Base-by-base conservation (phyloP, 306 rosid genomes). In the Malus sylvestris region DNA sequence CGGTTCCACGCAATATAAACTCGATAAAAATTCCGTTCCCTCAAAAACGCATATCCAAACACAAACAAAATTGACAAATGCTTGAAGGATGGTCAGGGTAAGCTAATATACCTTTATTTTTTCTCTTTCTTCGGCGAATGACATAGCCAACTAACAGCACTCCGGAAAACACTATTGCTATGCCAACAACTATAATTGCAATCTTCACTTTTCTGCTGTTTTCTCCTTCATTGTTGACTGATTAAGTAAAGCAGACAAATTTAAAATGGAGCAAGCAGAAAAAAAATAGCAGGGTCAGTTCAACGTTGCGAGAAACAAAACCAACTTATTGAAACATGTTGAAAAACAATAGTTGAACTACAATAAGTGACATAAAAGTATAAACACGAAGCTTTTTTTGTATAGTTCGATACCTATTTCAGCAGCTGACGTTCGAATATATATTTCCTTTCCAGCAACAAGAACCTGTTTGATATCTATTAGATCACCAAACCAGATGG, bases 401-500 rank as follows among this genome's bases (percentile, higher is more conserved):
- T 46, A 4, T 14, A 13, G 52, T 14, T 46, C 52, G 16, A 42
- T 73, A 66, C 90, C 87, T 69, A 66, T 33, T 12, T 79, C 86
- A 1, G 86, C 81, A 68, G 14, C 42, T 14, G 74, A 38, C 72
- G 77, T 70, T 68, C 89, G 79, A 33, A 90, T 68, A 61, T 83
- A 88, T 10, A 84, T 60, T 71, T 82, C 88, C n/a, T 66, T 74
- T 19, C 79, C 86, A 46, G 61, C 69, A 20, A 18, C 60, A 0
- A 73, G 20, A 63, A 82, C 12, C 30, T 77, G 71, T 78, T 79
- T 83, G 4, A 84, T 51, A 72, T 90, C 88, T 18, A 35, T 35
- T 12, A 87, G 80, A 72, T 77, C 85, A 76, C 85, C 84, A 74
- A 77, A 82, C 95, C 93, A 88, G 53, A 84, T 68, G 27, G 69